Evolutionary conservation across 2,329 filamentous ascomycete genomes (phyloP), one percentile per base, ranked within the genome.

Genomic region (Phoma sp.): DNA sequence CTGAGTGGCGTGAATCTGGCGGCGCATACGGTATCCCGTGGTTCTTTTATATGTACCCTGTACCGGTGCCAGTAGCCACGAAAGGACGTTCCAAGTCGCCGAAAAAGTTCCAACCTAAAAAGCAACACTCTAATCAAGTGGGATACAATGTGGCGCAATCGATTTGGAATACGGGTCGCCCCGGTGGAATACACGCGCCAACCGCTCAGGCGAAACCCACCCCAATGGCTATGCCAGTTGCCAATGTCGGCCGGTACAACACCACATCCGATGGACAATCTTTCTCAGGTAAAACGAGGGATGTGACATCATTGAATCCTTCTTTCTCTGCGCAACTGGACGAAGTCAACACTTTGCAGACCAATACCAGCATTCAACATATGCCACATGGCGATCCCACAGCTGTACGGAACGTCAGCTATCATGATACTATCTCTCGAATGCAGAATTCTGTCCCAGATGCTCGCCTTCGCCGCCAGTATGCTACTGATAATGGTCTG

Each of bases 21-120:
- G 18, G 18, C 18, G 18, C 18, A 18, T 64, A 66, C 39, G 64
- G 66, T 0, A 63, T 69, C 7, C 68, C 68, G 2, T 66, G 66
- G 59, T 62, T 65, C 32, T 69, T 69, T 42, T 60, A 68, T 48
- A 69, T 72, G 68, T 69, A 71, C 37, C 60, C 66, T 0, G 50
- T 68, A 3, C 64, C 62, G 13, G 59, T 61, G 18, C 54, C 61
- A 4, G 64, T 62, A 25, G 55, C 61, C 32, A 42, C 49, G 14
- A 59, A 57, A 24, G 61, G 51, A 24, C 59, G 53, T 39, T 55
- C 50, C 46, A 68, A 43, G 39, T 62, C 64, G 2, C 66, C 66
- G 0, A 66, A 56, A 37, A 70, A 66, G 47, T 38, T 43, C 14
- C 55, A 56, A n/a, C 40, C 38, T 18, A 61, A 40, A 37, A 62